These are phyloP conservation scores for Naganishia friedmannii DNA, from an alignment of 768 basidiomycete species.

Conservation along the genomic window DNA sequence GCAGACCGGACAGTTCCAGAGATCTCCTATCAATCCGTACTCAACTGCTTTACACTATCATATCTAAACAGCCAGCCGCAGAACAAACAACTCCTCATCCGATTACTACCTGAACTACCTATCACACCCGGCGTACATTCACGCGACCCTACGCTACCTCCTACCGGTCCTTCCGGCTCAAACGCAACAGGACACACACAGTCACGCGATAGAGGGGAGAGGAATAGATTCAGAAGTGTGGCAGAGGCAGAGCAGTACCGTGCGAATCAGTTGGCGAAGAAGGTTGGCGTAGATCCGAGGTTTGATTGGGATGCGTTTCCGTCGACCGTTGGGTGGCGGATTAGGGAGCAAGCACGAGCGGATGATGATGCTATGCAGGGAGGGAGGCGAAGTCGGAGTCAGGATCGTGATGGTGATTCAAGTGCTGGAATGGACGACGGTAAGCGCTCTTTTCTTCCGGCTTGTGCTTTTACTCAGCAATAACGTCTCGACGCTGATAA, in stretches of 20 bases:
- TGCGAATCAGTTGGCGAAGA: background rate
- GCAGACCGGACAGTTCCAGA: background rate
- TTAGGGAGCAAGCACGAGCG: background rate
- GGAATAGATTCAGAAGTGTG: background rate
- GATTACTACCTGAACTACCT: background rate
- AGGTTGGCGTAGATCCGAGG: background rate
- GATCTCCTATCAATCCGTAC: background rate
- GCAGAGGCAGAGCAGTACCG: conserved; percentile 2
- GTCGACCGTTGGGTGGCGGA: background rate
- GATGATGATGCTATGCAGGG: background rate
- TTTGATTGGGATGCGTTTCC: conserved; percentile 21
- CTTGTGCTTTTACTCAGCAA: too few species aligned
- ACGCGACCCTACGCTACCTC: background rate
- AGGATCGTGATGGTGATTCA: background rate
- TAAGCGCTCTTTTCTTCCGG: too few species aligned
- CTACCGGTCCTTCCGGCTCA: background rate
- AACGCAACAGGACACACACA: background rate
- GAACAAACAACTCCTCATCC: background rate
- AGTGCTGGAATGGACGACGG: too few species aligned
- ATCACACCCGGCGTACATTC: background rate
- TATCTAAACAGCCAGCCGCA: background rate
- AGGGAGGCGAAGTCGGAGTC: background rate
- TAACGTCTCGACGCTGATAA: too few species aligned
- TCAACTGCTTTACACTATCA: conserved; percentile 2
- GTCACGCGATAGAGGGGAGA: background rate